Base-by-base conservation (phyloP, 1,284 basidiomycete species). In the Apiotrichum mycotoxinovorans region DNA sequence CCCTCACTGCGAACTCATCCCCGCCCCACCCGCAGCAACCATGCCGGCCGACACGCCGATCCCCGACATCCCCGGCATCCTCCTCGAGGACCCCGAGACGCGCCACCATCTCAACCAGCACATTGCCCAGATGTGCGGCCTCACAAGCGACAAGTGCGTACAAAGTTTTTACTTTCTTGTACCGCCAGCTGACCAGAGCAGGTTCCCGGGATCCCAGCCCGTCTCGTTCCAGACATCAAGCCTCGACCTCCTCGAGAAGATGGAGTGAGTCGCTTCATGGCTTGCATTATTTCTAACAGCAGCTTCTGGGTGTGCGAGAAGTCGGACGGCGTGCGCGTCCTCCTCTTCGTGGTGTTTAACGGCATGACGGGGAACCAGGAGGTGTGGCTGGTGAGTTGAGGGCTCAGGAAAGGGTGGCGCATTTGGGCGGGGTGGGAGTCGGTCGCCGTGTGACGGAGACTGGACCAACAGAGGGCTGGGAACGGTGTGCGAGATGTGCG, bases 241-340 rank as follows among this genome's bases (percentile, higher is more conserved):
- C 65, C 73, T 97, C 42, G 80, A 82, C 11, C 83, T 87, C 69
- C 81, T 97, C 43, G 90, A 95, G 77, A 79, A 78, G 25, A 84
- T 87, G 80, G 91, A 97, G 91, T 92, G 67, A 82, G 84, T 57
- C n/a, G 37, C 52, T 14, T 56, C 23, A 34, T 42, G 25, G 4
- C 7, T 0, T 8, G 7, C 22, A 5, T 26, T 8, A 23, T 49
- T 20, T 50, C 37, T 35, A 8, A 38, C 33, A 5, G 37, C 67
- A 96, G 92, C 74, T 98, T 89, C 74, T 99, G 95, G 95, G 95
- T 99, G 30, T 97, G 93, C 79, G 96, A 99, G 79, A 99, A 99
- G 80, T 96, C 93, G n/a, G 96, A 99, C 72, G 96, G 96, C 3
- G 79, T 98, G 52, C 85, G 96, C 42, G 91, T 98, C 33, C 81